phyloP scores from a whole-genome alignment of 768 basidiomycete species.

The Termitomyces sp. region DNA sequence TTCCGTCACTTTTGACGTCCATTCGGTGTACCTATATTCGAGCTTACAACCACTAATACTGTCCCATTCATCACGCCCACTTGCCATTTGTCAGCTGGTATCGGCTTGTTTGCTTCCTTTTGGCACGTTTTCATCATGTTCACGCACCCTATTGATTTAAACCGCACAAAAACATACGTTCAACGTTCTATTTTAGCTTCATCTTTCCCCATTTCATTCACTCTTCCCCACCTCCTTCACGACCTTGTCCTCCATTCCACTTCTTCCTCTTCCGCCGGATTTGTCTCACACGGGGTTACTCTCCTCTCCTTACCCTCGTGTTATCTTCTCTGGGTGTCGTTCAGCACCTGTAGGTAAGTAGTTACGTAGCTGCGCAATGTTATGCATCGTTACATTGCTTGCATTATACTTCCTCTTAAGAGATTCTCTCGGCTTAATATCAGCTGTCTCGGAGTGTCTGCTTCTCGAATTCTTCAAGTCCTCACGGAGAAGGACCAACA shows the following conservation, averaged over 20 bases:
- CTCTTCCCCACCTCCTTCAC: constrained; percentile 7
- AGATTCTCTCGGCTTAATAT: background rate
- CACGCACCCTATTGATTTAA: constrained; percentile 27
- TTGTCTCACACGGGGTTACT: constrained; percentile 15
- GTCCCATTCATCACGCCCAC: background rate
- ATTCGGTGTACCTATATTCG: constrained; percentile 10
- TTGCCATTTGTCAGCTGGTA: constrained; percentile 24
- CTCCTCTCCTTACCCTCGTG: constrained; percentile 13
- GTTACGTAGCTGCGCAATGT: constrained; percentile 25
- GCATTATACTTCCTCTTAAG: constrained; percentile 15
- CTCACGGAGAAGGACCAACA: background rate
- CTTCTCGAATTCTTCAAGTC: background rate
- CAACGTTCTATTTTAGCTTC: constrained; percentile 28
- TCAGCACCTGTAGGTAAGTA: constrained; percentile 40
- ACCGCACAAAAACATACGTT: constrained; percentile 46
- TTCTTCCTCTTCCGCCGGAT: constrained; percentile 16
- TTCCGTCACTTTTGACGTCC: constrained; percentile 12
- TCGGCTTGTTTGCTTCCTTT: constrained; percentile 30
- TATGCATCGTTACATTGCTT: constrained; percentile 13
- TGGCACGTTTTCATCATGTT: constrained; percentile 19
- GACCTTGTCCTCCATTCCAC: constrained; percentile 10
- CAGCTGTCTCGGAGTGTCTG: background rate
- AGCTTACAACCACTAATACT: constrained; percentile 15
- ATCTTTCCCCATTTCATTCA: constrained; percentile 24
- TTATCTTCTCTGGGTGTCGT: constrained; percentile 10